A percentile compares a stretch with the other conserved stretches of the same genome.
Conservation (phyloP, 2,329 filamentous ascomycete genomes). For the Ramularia endophylla region DNA sequence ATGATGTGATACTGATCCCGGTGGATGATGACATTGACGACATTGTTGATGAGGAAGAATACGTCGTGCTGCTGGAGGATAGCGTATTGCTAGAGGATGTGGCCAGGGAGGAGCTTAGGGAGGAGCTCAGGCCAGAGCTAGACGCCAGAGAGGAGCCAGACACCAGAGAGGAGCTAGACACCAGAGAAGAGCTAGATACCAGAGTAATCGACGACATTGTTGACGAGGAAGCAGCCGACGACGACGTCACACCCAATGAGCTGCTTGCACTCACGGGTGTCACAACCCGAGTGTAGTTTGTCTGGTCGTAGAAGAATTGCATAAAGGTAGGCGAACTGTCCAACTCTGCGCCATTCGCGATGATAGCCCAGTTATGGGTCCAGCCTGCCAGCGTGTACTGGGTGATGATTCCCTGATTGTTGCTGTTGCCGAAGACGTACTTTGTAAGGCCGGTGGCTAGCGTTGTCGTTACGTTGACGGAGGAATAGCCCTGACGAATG, state of each 20-base stretch:
- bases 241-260: constrained; percentile 2
- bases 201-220: too few species aligned
- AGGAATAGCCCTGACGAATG: constrained; percentile 27
- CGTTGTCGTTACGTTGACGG: constrained; percentile 25
- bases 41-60: too few species aligned
- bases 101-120: too few species aligned
- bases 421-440: constrained; percentile 17
- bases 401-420: constrained; percentile 30
- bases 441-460: constrained; percentile 15
- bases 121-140: too few species aligned
- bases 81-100: too few species aligned
- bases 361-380: constrained; percentile 28
- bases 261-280: constrained; percentile 6
- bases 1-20: too few species aligned
- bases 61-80: too few species aligned
- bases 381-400: constrained; percentile 33
- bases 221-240: too few species aligned
- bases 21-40: too few species aligned
- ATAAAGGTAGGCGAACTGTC: constrained; percentile 24
- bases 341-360: constrained; percentile 15
- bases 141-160: too few species aligned
- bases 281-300: constrained; percentile 10
- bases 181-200: too few species aligned
- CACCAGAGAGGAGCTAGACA: too few species aligned
- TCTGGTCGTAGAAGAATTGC: constrained; percentile 27